These are phyloP conservation scores for Ophiostoma sp. DNA, from an alignment of 2,329 filamentous ascomycete genomes.

Conservation along the genomic window DNA sequence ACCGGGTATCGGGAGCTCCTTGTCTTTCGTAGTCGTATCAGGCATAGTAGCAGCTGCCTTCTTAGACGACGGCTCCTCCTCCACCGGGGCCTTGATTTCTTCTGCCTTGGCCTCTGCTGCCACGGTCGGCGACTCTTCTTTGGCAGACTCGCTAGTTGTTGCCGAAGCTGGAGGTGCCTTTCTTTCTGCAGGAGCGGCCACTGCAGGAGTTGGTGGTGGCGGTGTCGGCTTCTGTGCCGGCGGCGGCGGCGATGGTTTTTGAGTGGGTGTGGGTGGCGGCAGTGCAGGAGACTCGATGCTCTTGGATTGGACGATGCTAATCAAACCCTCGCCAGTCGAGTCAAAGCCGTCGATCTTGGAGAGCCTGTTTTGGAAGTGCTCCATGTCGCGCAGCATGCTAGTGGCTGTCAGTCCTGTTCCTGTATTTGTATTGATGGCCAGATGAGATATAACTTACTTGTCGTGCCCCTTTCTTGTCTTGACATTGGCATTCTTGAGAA, in stretches of 20 bases:
- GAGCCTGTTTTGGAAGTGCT: conserved; percentile 65
- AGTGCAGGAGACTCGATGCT: conserved; percentile 33
- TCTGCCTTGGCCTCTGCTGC: conserved; percentile 1
- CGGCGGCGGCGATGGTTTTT: neutral
- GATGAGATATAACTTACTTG: conserved; percentile 51
- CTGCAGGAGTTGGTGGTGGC: neutral
- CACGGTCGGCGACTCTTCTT: neutral
- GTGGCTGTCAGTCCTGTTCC: neutral
- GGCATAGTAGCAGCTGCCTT: neutral
- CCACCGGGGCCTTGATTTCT: neutral
- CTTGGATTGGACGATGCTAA: conserved; percentile 60
- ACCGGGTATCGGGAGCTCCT: neutral
- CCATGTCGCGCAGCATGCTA: conserved; percentile 72
- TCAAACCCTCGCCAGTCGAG: conserved; percentile 64
- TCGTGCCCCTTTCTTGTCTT: conserved; percentile 63
- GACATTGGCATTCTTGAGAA: conserved; percentile 60
- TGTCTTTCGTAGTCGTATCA: neutral
- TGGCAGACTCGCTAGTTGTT: neutral
- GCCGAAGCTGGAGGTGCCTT: neutral
- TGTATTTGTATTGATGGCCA: neutral
- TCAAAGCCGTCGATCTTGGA: conserved; percentile 74
- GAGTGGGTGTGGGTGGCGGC: conserved; percentile 21
- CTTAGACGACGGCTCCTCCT: neutral
- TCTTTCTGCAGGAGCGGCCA: neutral
- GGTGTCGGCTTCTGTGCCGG: neutral